These are phyloP conservation scores for Ilyonectria robusta DNA, from an alignment of 2,329 filamentous ascomycete species.

Conservation along the genomic window DNA sequence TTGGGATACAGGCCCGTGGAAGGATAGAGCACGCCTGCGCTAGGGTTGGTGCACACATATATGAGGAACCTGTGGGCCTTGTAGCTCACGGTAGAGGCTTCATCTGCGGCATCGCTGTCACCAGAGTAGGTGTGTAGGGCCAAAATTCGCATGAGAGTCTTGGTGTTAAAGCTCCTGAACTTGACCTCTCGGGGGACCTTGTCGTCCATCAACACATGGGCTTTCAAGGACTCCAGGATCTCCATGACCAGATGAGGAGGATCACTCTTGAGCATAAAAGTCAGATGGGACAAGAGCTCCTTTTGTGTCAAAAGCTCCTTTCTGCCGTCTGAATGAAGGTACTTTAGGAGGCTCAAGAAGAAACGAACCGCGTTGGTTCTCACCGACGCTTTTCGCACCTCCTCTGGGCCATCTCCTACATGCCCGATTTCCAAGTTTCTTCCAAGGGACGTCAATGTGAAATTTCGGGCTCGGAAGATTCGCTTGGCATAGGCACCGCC, in stretches of 20 bases:
- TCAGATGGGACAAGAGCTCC: slow-evolving; percentile 86
- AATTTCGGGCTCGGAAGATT: slow-evolving; percentile 83
- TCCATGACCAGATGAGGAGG: slow-evolving; percentile 82
- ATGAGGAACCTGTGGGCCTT: slow-evolving; percentile 83
- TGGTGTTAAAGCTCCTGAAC: slow-evolving; percentile 80
- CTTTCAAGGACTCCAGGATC: slow-evolving; percentile 79
- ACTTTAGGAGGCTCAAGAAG: slow-evolving; percentile 83
- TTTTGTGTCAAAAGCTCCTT: slow-evolving; percentile 84
- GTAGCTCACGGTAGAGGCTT: slow-evolving; percentile 69
- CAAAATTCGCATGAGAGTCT: slow-evolving; percentile 79
- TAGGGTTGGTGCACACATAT: slow-evolving; percentile 79
- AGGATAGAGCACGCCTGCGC: slow-evolving; percentile 81
- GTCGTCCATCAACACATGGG: slow-evolving; percentile 80
- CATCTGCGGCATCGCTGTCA: slow-evolving; percentile 57
- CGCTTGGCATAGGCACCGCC: slow-evolving; percentile 84
- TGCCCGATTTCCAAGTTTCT: slow-evolving; percentile 83
- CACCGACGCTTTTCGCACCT: slow-evolving; percentile 80
- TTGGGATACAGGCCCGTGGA: slow-evolving; percentile 90
- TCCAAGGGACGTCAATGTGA: slow-evolving; percentile 84
- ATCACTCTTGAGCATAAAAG: slow-evolving; percentile 84
- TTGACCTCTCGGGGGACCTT: slow-evolving; percentile 82
- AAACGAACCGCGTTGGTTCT: slow-evolving; percentile 88
- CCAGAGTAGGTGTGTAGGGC: slow-evolving; percentile 77
- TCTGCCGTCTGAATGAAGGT: slow-evolving; percentile 83
- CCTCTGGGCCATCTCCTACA: slow-evolving; percentile 70